Conservation (phyloP, 140 eudicot genomes). For the Bidens hawaiensis region DNA sequence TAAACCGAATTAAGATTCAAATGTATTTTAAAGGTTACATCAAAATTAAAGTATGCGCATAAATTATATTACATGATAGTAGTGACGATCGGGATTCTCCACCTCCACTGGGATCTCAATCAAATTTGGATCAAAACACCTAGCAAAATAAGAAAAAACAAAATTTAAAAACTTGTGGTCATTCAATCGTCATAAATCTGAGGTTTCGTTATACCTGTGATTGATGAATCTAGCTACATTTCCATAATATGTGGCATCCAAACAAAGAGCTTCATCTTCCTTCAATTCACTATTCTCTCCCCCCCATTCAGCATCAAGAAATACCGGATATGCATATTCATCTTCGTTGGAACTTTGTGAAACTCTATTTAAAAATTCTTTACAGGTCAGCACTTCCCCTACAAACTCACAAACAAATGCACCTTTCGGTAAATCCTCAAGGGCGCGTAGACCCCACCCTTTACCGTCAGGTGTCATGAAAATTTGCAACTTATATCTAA, state of each 20-base stretch:
- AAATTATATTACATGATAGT: constrained; percentile 59
- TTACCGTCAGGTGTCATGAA: constrained; percentile 81
- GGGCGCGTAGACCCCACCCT: constrained; percentile 98
- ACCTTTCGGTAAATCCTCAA: constrained; percentile 91
- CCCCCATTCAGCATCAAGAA: constrained; percentile 94
- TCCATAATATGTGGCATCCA: constrained; percentile 78
- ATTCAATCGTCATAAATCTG: neutral
- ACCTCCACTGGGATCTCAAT: constrained; percentile 90
- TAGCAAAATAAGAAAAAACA: constrained; percentile 15
- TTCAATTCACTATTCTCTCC: constrained; percentile 36
- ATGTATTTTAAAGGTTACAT: neutral
- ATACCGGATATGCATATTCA: constrained; percentile 55
- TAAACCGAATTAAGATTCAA: neutral
- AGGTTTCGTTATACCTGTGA: constrained; percentile 59
- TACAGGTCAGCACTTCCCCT: constrained; percentile 76
- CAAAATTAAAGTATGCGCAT: neutral
- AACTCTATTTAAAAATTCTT: constrained; percentile 60
- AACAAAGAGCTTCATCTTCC: constrained; percentile 77
- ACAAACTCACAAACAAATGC: constrained; percentile 95
- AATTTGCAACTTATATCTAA: constrained; percentile 71
- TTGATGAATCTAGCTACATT: constrained; percentile 91
- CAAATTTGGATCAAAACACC: constrained; percentile 78
- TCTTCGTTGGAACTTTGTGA: constrained; percentile 34
- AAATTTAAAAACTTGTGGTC: neutral
- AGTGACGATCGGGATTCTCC: constrained; percentile 84